Conservation (phyloP, 148 eudicot genomes). For the Silene uniflora region DNA sequence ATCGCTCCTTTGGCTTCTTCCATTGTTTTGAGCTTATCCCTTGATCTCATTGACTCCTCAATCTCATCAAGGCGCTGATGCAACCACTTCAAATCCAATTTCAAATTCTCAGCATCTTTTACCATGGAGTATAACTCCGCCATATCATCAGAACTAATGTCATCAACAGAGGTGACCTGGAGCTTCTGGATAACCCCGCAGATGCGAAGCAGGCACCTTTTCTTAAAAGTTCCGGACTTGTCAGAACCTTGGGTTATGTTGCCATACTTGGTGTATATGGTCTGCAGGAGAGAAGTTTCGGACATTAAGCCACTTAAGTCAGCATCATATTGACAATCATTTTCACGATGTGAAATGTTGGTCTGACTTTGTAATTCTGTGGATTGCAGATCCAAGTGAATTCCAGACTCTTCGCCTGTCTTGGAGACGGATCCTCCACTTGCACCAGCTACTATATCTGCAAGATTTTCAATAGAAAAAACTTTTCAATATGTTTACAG, state of each 20-base stretch:
- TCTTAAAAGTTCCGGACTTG: neutral
- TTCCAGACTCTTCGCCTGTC: neutral
- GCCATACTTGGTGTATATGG: conserved; percentile 7
- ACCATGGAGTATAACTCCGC: neutral
- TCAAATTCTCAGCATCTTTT: neutral
- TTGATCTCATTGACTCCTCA: neutral
- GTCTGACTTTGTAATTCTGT: neutral
- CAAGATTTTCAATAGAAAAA: neutral
- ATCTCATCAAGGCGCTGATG: conserved; percentile 9
- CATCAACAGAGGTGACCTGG: neutral
- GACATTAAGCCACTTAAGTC: neutral
- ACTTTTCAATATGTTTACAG: too few relatives aligned
- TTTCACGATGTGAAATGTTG: neutral
- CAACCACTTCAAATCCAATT: conserved; percentile 9
- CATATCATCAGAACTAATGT: neutral
- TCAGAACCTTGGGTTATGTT: neutral
- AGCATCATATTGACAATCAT: neutral
- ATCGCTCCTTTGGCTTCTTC: neutral
- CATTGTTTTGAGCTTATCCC: neutral
- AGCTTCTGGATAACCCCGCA: conserved; percentile 2
- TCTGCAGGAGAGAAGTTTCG: neutral
- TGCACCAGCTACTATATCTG: neutral
- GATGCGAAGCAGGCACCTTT: neutral
- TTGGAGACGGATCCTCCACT: neutral
- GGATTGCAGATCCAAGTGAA: neutral